Evolutionary conservation across 2,329 filamentous ascomycete species (phyloP).

Genomic region (Incumbomyces lentus): DNA sequence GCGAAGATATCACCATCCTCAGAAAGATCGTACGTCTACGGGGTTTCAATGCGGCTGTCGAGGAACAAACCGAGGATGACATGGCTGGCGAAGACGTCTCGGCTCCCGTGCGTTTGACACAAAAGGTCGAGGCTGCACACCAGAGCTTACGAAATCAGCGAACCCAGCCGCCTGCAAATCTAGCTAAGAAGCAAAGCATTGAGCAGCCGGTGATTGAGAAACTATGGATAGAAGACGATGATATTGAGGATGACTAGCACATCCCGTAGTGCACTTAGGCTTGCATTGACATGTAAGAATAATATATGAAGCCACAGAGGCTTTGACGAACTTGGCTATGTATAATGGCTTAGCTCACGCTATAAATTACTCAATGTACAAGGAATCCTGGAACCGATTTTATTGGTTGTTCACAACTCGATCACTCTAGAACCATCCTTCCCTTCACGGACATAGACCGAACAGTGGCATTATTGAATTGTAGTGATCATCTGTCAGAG

Average conservation of each 20-base stretch:
- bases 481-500: no score
- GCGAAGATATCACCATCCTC: conserved; percentile 43
- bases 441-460: no score
- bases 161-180: conserved; percentile 4
- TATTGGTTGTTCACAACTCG: no score
- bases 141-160: conserved; percentile 1
- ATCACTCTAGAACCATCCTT: no score
- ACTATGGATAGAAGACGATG: conserved; percentile 67
- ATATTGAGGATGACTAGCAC: conserved; percentile 60
- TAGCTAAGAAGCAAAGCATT: conserved; percentile 13
- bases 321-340: no score
- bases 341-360: no score
- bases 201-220: conserved; percentile 48
- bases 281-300: no score
- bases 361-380: no score
- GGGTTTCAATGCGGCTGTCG: conserved; percentile 41
- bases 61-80: conserved; percentile 36
- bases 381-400: no score
- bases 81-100: conserved; percentile 12
- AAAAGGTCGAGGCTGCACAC: conserved; percentile 4
- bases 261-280: no score
- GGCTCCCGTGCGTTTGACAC: conserved; percentile 3
- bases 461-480: no score
- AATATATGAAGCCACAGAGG: no score
- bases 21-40: conserved; percentile 60